A percentile compares a stretch with the other conserved stretches of the same genome.
These are phyloP conservation scores for Astragalus membranaceus DNA, from an alignment of 306 rosid species.

Conservation along the genomic window DNA sequence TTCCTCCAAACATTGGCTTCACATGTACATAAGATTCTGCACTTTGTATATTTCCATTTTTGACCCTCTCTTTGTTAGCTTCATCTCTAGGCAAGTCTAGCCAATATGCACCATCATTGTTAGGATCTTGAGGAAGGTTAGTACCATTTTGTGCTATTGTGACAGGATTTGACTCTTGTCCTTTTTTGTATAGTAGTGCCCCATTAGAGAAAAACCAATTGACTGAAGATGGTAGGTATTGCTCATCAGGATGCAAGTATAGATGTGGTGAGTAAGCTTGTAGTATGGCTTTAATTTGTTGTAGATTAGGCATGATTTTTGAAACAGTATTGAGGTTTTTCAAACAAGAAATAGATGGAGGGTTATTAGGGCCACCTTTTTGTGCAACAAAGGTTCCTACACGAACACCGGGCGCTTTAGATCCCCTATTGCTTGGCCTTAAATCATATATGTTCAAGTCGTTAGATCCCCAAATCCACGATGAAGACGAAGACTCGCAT, in stretches of 20 bases:
- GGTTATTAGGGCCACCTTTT: not conserved
- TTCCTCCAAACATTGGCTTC: conserved; percentile 73
- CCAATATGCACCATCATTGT: conserved; percentile 67
- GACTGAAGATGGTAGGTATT: conserved; percentile 52
- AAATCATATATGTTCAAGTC: conserved; percentile 37
- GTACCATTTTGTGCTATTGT: conserved; percentile 40
- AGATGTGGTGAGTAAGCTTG: conserved; percentile 47
- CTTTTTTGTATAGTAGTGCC: conserved; percentile 42
- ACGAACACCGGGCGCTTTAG: conserved; percentile 33
- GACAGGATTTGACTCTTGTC: conserved; percentile 45
- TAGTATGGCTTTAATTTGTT: conserved; percentile 39
- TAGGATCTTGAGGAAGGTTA: conserved; percentile 65
- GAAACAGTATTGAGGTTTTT: conserved; percentile 33
- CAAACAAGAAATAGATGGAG: conserved; percentile 41
- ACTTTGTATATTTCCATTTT: conserved; percentile 37
- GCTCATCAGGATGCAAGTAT: conserved; percentile 60
- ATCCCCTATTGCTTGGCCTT: conserved; percentile 44
- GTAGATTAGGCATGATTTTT: conserved; percentile 42
- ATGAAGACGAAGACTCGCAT: conserved; percentile 22
- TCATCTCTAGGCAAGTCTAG: conserved; percentile 51
- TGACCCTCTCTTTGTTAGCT: conserved; percentile 44
- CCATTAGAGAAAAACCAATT: conserved; percentile 64
- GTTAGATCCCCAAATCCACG: conserved; percentile 56
- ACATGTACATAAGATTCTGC: conserved; percentile 43
- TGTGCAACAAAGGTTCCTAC: conserved; percentile 51